Conservation (phyloP, 2,329 filamentous ascomycete species). For the Pyricularia pennisetigena region DNA sequence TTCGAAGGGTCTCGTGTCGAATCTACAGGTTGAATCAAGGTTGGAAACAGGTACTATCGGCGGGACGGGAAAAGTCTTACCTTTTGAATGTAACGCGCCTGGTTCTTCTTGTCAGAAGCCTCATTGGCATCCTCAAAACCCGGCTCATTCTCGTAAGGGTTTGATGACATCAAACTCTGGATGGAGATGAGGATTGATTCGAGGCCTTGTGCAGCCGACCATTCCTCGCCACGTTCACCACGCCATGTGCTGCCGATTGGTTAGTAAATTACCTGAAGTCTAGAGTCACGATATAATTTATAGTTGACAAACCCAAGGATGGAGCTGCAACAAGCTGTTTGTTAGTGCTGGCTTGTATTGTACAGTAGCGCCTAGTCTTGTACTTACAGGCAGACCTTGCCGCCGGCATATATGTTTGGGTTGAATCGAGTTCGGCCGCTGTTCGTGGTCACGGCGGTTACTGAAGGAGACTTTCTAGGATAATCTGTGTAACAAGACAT, state of each 20-base stretch:
- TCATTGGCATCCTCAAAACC: constrained; percentile 74
- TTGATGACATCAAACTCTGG: constrained; percentile 87
- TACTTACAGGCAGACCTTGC: constrained; percentile 84
- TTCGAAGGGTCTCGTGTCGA: constrained; percentile 76
- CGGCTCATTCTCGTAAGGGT: constrained; percentile 94
- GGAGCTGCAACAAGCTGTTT: constrained; percentile 41
- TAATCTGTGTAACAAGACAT: constrained; percentile 55
- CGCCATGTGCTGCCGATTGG: constrained; percentile 71
- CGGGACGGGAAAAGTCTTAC: constrained; percentile 26
- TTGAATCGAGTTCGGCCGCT: constrained; percentile 85
- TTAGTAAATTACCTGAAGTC: constrained; percentile 10
- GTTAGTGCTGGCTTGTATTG: constrained; percentile 10
- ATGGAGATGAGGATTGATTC: constrained; percentile 94
- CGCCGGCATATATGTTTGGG: constrained; percentile 87
- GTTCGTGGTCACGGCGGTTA: constrained; percentile 75
- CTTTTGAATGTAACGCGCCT: constrained; percentile 71
- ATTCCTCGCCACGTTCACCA: constrained; percentile 82
- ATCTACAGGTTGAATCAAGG: constrained; percentile 45
- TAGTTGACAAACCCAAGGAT: constrained; percentile 58
- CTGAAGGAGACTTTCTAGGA: constrained; percentile 54
- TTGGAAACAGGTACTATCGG: not conserved
- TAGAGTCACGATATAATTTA: constrained; percentile 9
- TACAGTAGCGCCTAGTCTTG: not conserved
- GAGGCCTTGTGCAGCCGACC: constrained; percentile 91
- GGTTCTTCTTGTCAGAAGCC: constrained; percentile 59